These are phyloP conservation scores for Amborella trichopoda DNA, from an alignment of 164 flowering plant genomes.

Conservation along the genomic window DNA sequence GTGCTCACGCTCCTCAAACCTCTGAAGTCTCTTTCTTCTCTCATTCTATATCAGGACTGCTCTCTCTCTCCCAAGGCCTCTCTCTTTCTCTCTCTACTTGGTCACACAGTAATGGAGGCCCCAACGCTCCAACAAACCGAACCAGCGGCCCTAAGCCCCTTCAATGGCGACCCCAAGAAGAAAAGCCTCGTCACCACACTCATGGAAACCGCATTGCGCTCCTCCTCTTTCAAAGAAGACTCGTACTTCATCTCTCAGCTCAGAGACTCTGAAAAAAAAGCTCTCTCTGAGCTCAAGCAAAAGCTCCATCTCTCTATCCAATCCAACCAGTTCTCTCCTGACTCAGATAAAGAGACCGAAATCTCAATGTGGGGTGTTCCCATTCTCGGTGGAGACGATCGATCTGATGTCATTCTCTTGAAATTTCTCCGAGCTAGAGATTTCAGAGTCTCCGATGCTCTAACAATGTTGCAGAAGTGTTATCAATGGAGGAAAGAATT, in stretches of 20 bases:
- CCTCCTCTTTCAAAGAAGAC: constrained; percentile 76
- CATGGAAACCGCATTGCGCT: constrained; percentile 53
- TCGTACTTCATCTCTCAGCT: constrained; percentile 56
- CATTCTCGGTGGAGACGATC: constrained; percentile 36
- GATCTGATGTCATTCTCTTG: constrained; percentile 64
- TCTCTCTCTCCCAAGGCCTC: too few relatives aligned
- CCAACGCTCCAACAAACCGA: too few relatives aligned
- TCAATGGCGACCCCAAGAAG: too few relatives aligned
- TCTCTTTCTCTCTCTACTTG: too few relatives aligned
- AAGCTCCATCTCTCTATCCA: constrained; percentile 23
- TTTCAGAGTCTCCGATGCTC: constrained; percentile 47
- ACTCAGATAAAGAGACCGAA: background rate
- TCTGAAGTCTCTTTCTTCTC: too few relatives aligned
- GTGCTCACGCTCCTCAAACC: too few relatives aligned
- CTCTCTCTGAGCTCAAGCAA: constrained; percentile 53
- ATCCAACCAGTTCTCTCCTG: constrained; percentile 10
- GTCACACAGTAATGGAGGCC: too few relatives aligned
- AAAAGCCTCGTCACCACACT: too few relatives aligned
- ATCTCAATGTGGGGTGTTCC: constrained; percentile 74
- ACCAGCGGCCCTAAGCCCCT: too few relatives aligned
- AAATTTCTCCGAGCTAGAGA: constrained; percentile 91
- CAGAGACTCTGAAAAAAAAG: constrained; percentile 55
- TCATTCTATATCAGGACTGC: too few relatives aligned
- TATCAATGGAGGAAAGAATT: constrained; percentile 72
- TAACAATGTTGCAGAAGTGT: constrained; percentile 53